Percentiles rank a stretch among this genome's conserved stretches.
phyloP scores from a whole-genome alignment of 1,284 basidiomycete genomes.

The Apiotrichum domesticum region DNA sequence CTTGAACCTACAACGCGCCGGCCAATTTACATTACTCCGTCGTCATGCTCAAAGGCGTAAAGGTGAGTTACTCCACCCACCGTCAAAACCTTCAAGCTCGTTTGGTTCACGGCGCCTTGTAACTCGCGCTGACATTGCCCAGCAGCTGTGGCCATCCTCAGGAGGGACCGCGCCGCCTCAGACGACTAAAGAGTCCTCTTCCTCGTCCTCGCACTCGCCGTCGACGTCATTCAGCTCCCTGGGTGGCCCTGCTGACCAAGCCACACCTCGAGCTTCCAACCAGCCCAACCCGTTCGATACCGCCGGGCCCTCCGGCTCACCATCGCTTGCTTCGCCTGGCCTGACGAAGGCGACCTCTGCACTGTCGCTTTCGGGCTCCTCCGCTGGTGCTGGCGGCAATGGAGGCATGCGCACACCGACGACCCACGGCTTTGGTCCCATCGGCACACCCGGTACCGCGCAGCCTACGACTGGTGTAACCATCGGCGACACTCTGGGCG shows the following conservation, averaged over 20 bases:
- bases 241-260: slow-evolving; percentile 56
- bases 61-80: slow-evolving; percentile 24
- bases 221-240: slow-evolving; percentile 35
- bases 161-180: slow-evolving; percentile 11
- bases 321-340: slow-evolving; percentile 17
- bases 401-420: slow-evolving; percentile 39
- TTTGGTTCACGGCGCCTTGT: no score
- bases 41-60: slow-evolving; percentile 44
- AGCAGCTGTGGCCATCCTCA: slow-evolving; percentile 41
- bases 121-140: slow-evolving; percentile 7
- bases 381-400: slow-evolving; percentile 17
- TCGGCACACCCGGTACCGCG: slow-evolving; percentile 42
- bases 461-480: slow-evolving; percentile 44
- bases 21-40: neutral
- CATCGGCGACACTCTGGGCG: slow-evolving; percentile 39
- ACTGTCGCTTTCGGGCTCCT: slow-evolving; percentile 34
- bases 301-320: slow-evolving; percentile 11
- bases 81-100: neutral
- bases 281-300: slow-evolving; percentile 65
- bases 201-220: slow-evolving; percentile 30
- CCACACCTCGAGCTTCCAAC: slow-evolving; percentile 60
- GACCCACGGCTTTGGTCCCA: slow-evolving; percentile 37
- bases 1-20: neutral
- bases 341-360: slow-evolving; percentile 44
- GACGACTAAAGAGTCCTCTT: slow-evolving; percentile 8